Evolutionary conservation across 2,329 filamentous ascomycete genomes (phyloP).

Genomic region (Venturiaceae sp.): DNA sequence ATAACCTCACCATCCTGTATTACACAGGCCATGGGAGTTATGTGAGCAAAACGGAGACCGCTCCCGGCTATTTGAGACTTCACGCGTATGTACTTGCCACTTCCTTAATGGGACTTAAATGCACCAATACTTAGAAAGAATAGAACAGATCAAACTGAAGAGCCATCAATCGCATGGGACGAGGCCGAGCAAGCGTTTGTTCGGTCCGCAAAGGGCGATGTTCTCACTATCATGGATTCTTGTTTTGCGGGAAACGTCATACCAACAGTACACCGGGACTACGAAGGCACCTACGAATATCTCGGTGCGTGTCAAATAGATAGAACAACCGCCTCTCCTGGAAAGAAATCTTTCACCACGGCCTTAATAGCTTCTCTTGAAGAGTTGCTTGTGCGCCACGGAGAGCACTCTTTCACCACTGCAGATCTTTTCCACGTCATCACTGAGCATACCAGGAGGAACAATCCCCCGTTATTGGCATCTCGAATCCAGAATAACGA

Average conservation of each 20-base stretch:
- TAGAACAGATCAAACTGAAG: background rate
- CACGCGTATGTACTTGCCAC: background rate
- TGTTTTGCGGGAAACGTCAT: conserved; percentile 5
- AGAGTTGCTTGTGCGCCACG: background rate
- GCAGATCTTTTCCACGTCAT: background rate
- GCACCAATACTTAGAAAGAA: background rate
- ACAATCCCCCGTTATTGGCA: background rate
- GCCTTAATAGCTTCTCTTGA: background rate
- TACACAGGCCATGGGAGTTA: conserved; percentile 6
- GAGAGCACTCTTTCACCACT: background rate
- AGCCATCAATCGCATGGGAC: background rate
- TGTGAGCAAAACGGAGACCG: background rate
- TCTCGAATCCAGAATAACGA: background rate
- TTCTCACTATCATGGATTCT: conserved; percentile 8
- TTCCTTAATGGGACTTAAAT: background rate
- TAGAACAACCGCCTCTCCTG: background rate
- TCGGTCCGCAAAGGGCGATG: background rate
- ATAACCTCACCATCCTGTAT: conserved; percentile 7
- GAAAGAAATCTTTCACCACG: conserved; percentile 4
- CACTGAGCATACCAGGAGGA: background rate
- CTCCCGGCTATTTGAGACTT: background rate
- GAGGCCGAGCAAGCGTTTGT: background rate
- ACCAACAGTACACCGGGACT: background rate
- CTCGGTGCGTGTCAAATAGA: conserved; percentile 1
- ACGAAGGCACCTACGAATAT: conserved; percentile 4